phyloP scores from a whole-genome alignment of 2,329 filamentous ascomycete species.

The Rhynchosporium secalis region DNA sequence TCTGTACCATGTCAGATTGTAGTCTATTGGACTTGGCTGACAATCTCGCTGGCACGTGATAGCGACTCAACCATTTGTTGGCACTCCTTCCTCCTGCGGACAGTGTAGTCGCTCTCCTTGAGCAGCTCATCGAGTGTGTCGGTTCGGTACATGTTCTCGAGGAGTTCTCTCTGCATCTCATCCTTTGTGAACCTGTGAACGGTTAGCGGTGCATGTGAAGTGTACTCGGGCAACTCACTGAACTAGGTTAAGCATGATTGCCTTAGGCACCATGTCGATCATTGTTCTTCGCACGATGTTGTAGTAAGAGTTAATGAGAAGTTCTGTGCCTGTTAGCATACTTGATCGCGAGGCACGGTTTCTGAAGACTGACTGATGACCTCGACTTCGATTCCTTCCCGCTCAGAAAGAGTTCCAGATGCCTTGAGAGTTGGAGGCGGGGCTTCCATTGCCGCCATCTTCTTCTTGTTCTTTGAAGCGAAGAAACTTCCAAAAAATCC shows the following conservation, averaged over 20 bases:
- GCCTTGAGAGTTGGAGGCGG: constrained; percentile 92
- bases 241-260: constrained; percentile 96
- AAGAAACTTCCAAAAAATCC: constrained; percentile 99
- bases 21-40: constrained; percentile 64
- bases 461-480: constrained; percentile 99
- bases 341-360: background rate
- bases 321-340: constrained; percentile 56
- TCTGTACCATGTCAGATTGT: constrained; percentile 20
- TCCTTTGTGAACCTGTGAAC: constrained; percentile 80
- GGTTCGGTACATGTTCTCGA: constrained; percentile 96
- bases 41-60: constrained; percentile 88
- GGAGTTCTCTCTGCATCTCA: constrained; percentile 95
- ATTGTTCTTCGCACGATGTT: constrained; percentile 98
- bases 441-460: constrained; percentile 99
- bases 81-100: constrained; percentile 93
- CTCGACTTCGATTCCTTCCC: constrained; percentile 93
- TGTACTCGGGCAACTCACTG: constrained; percentile 61
- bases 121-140: constrained; percentile 89
- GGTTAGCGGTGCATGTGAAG: constrained; percentile 20
- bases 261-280: constrained; percentile 99
- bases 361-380: constrained; percentile 77
- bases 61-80: constrained; percentile 99
- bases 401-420: constrained; percentile 88
- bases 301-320: constrained; percentile 95
- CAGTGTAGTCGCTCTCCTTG: constrained; percentile 97